Base-by-base conservation (phyloP, 2,329 filamentous ascomycete species). In the Calycina herbarum region DNA sequence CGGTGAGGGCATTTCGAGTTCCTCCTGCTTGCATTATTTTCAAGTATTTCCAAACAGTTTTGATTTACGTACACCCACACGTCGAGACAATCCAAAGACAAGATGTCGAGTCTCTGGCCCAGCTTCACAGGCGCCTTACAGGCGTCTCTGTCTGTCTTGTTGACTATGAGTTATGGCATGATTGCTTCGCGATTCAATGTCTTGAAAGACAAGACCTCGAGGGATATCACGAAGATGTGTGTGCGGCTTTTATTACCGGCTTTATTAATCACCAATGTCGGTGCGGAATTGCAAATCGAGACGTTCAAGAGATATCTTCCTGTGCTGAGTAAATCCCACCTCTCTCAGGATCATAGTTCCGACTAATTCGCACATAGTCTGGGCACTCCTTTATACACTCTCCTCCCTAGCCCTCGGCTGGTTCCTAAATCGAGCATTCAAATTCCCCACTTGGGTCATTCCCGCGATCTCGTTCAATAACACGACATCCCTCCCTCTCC, bases 381-480 rank as follows among this genome's bases (percentile, higher is more conserved):
- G 83, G 83, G 78, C 82, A 2, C 74, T 83, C 17, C 64, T 79
- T 20, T 85, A 85, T 71, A 83, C 82, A 35, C 67, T 81, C 27
- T 68, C 80, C 11, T 85, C 83, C 0, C 79, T 86, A 66, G 71
- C 76, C 5, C 68, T 85, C 3, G 83, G 82, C n/a, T 74, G 77
- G 40, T 56, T 76, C 5, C 73, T 81, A 3, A 81, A 80, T 3
- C 77, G 77, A 29, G 63, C 80, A 17, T 80, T 86, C 68, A 79
- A 79, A 27, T 77, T 85, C 3, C 84, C 83, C 1, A 73, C 76
- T 20, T 86, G 84, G 84, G 80, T 82, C 1, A 82, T 82, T 3
- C 82, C 82, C 3, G 82, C 84, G 0, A 78, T 85, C 45, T 78
- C 81, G 48, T 86, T 86, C 76, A 86, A 86, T 74, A 86, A 86